Conservation (phyloP, 345 rosid species). For the Eucalyptus tenuipes region DNA sequence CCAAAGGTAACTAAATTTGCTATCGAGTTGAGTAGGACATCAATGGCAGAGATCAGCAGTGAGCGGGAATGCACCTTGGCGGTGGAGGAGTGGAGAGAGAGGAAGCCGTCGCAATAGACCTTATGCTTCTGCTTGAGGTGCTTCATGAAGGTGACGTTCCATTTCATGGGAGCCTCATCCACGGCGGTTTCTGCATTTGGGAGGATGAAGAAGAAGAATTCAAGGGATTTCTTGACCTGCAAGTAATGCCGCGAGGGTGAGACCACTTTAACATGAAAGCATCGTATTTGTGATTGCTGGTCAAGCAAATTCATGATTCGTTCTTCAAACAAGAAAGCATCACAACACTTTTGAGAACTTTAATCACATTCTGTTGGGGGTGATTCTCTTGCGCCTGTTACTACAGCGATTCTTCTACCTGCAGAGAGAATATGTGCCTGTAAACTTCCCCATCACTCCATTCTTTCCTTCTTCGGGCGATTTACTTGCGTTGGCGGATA, state of each 20-base stretch:
- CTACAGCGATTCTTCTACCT: background rate
- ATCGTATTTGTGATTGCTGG: no score
- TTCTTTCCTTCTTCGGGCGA: no score
- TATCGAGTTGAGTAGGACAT: background rate
- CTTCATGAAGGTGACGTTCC: no score
- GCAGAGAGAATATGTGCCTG: background rate
- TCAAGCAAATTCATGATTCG: background rate
- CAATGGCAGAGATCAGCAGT: background rate
- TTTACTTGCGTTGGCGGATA: no score
- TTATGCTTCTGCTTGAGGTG: constrained; percentile 5
- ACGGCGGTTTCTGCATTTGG: background rate
- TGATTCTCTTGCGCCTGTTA: no score
- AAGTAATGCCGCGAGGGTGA: no score
- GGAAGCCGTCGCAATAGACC: constrained; percentile 57
- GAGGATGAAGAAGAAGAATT: no score
- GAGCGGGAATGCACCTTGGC: constrained; percentile 25
- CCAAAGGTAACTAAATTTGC: background rate
- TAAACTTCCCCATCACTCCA: no score
- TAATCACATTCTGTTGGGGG: background rate
- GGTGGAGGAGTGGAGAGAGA: constrained; percentile 32
- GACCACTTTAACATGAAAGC: no score
- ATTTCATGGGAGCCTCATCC: background rate
- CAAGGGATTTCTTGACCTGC: no score
- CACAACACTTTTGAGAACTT: background rate
- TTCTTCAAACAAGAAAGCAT: background rate